Evolutionary conservation across 768 basidiomycete species (phyloP).

Genomic region (Clavaria fumosa): DNA sequence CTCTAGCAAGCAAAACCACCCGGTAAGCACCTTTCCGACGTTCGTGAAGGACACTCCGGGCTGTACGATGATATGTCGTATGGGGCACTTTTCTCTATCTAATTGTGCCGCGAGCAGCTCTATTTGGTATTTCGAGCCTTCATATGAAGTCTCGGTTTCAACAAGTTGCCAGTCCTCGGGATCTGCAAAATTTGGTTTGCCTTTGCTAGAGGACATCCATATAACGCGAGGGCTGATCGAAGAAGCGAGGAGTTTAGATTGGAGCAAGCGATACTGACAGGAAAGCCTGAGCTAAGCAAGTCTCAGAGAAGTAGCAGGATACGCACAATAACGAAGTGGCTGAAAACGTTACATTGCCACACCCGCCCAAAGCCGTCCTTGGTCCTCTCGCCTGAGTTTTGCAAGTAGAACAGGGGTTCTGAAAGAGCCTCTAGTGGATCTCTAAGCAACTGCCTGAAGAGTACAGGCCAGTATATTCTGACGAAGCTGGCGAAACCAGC

Average conservation of each 20-base stretch:
- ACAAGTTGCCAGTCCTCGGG: constrained; percentile 58
- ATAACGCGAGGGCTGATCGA: constrained; percentile 43
- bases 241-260: constrained; percentile 34
- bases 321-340: constrained; percentile 65
- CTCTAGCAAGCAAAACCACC: constrained; percentile 26
- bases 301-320: neutral
- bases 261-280: constrained; percentile 45
- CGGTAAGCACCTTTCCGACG: constrained; percentile 33
- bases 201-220: constrained; percentile 69
- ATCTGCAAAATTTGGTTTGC: constrained; percentile 37
- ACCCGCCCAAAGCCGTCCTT: constrained; percentile 61
- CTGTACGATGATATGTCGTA: constrained; percentile 48
- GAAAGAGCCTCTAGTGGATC: constrained; percentile 34
- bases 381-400: constrained; percentile 42
- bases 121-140: constrained; percentile 61
- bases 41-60: constrained; percentile 60
- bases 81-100: constrained; percentile 19
- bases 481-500: constrained; percentile 54
- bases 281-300: constrained; percentile 1
- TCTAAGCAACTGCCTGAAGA: constrained; percentile 31
- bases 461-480: constrained; percentile 33
- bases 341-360: constrained; percentile 79
- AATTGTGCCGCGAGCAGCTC: constrained; percentile 48
- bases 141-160: constrained; percentile 47
- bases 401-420: constrained; percentile 38